Conservation (phyloP, 2,329 filamentous ascomycete genomes). For the Colletotrichum tanaceti region DNA sequence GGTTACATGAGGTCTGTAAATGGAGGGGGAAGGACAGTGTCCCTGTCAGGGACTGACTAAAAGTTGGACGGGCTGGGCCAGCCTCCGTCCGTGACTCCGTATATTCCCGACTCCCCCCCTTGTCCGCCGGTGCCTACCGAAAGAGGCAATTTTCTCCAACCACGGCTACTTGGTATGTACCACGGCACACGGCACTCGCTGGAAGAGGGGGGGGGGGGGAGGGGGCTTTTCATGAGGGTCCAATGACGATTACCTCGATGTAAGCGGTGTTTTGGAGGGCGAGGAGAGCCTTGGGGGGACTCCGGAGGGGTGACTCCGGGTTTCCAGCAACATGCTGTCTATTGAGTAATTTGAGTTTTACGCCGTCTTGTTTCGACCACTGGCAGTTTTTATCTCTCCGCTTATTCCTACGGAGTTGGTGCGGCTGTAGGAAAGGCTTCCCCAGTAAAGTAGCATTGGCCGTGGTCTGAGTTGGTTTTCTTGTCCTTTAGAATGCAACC, state of each 20-base stretch:
- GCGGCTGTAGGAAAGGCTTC: too few species aligned
- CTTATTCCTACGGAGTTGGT: too few species aligned
- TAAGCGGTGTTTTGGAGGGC: conserved; percentile 11
- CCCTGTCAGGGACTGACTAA: background rate
- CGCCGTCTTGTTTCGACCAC: too few species aligned
- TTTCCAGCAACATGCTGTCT: background rate
- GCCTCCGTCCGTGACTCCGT: background rate
- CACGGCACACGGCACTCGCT: too few species aligned
- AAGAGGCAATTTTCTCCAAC: conserved; percentile 9
- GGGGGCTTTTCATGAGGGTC: conserved; percentile 18
- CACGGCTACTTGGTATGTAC: too few species aligned
- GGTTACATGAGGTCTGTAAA: conserved; percentile 13
- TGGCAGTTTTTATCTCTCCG: too few species aligned
- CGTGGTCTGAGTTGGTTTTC: too few species aligned
- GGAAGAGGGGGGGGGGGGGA: background rate
- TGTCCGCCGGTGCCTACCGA: conserved; percentile 22
- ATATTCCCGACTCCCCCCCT: too few species aligned
- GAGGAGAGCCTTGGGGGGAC: background rate
- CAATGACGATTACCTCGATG: conserved; percentile 23
- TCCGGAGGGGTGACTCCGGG: background rate
- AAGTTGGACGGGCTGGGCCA: background rate
- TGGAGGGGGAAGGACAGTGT: conserved; percentile 16
- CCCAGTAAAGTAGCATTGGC: too few species aligned
- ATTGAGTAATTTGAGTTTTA: too few species aligned
- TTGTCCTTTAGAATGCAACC: too few species aligned